A percentile compares a stretch with the other conserved stretches of the same genome.
These are phyloP conservation scores for Rhinocladiella mackenziei DNA, from an alignment of 2,329 filamentous ascomycete genomes.

Conservation along the genomic window DNA sequence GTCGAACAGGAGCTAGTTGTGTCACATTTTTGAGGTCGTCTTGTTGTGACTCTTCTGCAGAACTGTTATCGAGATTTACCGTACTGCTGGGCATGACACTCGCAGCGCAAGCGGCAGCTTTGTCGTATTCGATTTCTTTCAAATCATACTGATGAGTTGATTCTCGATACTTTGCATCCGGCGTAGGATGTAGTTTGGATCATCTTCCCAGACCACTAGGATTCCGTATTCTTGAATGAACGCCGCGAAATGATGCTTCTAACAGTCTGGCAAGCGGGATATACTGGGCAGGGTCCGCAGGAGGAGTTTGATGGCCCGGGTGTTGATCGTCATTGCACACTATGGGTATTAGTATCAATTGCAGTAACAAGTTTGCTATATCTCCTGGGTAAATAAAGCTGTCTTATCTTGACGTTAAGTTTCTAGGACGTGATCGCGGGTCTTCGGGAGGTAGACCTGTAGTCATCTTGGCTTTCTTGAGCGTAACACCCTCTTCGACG, in stretches of 20 bases:
- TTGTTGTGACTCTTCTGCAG: conserved; percentile 5
- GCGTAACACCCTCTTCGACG: conserved; percentile 52
- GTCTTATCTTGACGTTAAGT: conserved; percentile 56
- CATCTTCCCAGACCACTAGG: conserved; percentile 62
- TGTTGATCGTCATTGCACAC: conserved; percentile 66
- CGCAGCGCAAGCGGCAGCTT: conserved; percentile 31
- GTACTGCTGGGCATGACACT: conserved; percentile 22
- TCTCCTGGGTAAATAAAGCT: too few species aligned
- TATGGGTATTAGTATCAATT: conserved; percentile 33
- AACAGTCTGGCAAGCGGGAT: conserved; percentile 53
- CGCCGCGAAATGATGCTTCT: conserved; percentile 64
- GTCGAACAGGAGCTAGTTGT: conserved; percentile 44
- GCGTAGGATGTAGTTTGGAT: conserved; percentile 53
- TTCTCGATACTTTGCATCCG: conserved; percentile 52
- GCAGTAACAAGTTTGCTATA: too few species aligned
- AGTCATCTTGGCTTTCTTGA: conserved; percentile 53
- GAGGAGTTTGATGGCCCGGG: conserved; percentile 59
- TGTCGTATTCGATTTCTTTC: conserved; percentile 39
- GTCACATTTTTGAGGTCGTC: too few species aligned
- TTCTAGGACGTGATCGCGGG: conserved; percentile 42
- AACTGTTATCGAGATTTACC: conserved; percentile 14
- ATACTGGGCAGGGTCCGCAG: conserved; percentile 57
- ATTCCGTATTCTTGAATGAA: conserved; percentile 57
- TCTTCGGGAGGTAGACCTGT: conserved; percentile 50
- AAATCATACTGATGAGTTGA: conserved; percentile 36